Evolutionary conservation across 1,139 yeast species (phyloP), one percentile per base, ranked within the genome.

Genomic region (Kurtzmaniella natalensis): DNA sequence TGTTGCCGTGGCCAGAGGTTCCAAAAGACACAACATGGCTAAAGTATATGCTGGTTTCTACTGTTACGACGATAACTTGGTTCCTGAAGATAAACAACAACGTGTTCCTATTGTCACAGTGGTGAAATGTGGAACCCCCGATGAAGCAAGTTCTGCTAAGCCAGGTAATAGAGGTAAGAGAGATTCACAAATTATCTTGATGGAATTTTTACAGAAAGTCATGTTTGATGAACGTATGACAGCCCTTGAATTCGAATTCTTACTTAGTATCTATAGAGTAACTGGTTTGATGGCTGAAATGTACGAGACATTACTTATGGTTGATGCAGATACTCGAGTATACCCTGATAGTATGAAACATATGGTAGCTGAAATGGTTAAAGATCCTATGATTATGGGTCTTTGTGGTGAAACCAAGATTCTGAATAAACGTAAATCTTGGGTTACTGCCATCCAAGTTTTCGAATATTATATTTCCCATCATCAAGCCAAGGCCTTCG

Each of bases 121-220:
- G 48, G 95, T 87, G 30, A 92, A 92, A 58, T 87, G 96, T 60
- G 98, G 98, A 43, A 84, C 96, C 0, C 88, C 92, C 5, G 82
- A 76, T 24, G 98, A 92, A 56, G 80, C 78, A 14, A 60, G 64
- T 15, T 64, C 81, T 5, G 71, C 94, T n/a, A 92, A 92, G 53
- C 96, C 97, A 9, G 98, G 98, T 50, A 92, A 92, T 59, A 80
- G 98, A 68, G 98, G 98, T 61, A 92, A 92, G 59, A 85, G 98
- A 63, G 98, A 92, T 59, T 87, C 96, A 17, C 98, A 92, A 59
- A 81, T 92, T 42, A 82, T 92, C 42, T 67, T 92, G 50, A 92
- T 92, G 98, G 78, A 92, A 1, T 89, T 89, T 59, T 70, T 92
- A 50, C 96, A 89, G 62, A 83, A 81, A 48, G 78, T 89, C 17